phyloP scores from a whole-genome alignment of 352 stramenopile genomes.

The Pythium grandisporangium region DNA sequence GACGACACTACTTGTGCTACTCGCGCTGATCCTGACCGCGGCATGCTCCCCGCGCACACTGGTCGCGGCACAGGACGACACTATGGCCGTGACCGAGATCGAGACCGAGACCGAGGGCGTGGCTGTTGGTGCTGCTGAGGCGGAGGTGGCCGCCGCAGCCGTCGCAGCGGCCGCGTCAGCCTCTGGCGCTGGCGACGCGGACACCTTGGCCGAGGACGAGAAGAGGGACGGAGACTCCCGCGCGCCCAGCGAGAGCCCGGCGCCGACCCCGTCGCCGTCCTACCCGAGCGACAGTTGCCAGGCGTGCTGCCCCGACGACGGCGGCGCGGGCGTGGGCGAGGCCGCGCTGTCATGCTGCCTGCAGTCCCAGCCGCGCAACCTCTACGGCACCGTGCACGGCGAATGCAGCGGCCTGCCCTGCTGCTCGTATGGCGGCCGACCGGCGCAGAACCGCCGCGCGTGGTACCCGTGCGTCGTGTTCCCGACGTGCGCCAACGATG shows the following conservation, averaged over 20 bases:
- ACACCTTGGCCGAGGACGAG: neutral
- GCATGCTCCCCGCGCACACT: too few species aligned
- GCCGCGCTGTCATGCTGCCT: conserved; percentile 46
- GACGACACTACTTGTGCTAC: too few species aligned
- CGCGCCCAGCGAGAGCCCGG: too few species aligned
- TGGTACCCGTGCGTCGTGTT: conserved; percentile 83
- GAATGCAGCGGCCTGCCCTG: conserved; percentile 74
- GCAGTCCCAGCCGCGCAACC: conserved; percentile 22
- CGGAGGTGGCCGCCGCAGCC: neutral
- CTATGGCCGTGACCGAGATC: too few species aligned
- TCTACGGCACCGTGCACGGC: conserved; percentile 51
- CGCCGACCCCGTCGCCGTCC: conserved; percentile 3
- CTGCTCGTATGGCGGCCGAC: conserved; percentile 42
- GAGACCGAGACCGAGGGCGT: too few species aligned
- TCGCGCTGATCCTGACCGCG: too few species aligned
- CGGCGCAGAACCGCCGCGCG: conserved; percentile 49
- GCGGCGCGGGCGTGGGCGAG: conserved; percentile 11
- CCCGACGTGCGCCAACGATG: conserved; percentile 61
- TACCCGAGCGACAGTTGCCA: conserved; percentile 39
- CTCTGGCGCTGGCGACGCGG: neutral
- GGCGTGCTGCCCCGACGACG: conserved; percentile 32
- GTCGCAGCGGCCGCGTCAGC: neutral
- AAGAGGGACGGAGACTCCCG: too few species aligned
- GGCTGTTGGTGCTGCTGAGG: too few species aligned
- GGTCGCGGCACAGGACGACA: too few species aligned